Evolutionary conservation across 2,329 filamentous ascomycete species (phyloP), one percentile per base, ranked within the genome.

Genomic region (Trichothecium sympodiale): DNA sequence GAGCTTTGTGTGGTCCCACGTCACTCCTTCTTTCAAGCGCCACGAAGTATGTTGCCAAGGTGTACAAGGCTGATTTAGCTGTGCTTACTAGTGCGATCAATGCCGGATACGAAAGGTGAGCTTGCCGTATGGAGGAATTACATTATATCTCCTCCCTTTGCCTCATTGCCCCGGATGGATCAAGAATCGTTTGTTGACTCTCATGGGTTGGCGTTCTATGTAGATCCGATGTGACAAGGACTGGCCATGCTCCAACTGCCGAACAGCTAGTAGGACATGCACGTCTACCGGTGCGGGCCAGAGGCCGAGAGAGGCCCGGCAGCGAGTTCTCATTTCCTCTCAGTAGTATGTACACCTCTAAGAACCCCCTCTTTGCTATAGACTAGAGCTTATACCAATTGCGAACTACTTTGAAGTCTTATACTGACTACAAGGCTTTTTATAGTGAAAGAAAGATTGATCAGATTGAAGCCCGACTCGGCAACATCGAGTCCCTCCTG

Each of bases 151-250:
- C 18, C 13, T 25, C 38, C 15, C 4, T 17, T 12, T 26, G 12
- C 17, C 26, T n/a, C 8, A 14, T 18, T 27, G 20, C 18, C 10
- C 31, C 26, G 15, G 10, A 20, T 10, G 6, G n/a, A 25, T 13
- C 31, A 9, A 33, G 8, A 23, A n/a, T 5, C 8, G 20, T 8
- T 23, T 12, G 20, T 12, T 14, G 3, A 4, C 17, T 23, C 16
- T 9, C 17, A 6, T 33, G 17, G n/a, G n/a, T 23, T 14, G n/a
- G n/a, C 16, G 1, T 30, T 31, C 31, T 3, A n/a, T 18, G 9
- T 43, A 76, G 71, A 71, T 75, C 38, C 68, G 69, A 32, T 76
- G 71, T 47, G 69, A 75, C 48, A 74, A 72, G 50, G 66, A 71
- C 29, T 65, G 62, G 41, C 71, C 71, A 17, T 76, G 71, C 49